Evolutionary conservation across 192 early-diverging fungal species (phyloP).

Genomic region (Geranomyces variabilis): DNA sequence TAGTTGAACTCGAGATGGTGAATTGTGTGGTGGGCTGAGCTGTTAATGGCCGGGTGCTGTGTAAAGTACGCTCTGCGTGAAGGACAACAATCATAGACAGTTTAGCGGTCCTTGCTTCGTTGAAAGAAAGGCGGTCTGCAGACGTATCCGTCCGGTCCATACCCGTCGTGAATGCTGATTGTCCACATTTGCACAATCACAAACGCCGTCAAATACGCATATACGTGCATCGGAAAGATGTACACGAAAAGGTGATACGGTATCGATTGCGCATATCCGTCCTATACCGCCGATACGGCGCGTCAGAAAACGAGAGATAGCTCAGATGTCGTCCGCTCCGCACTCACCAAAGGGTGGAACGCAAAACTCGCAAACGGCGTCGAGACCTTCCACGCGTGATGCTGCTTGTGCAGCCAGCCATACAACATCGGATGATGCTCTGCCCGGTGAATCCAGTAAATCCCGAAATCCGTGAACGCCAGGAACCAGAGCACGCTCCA

Average conservation of each 20-base stretch:
- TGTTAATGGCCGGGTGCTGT: slow-evolving; percentile 73
- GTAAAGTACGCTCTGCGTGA: slow-evolving; percentile 73
- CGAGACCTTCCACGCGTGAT: slow-evolving; percentile 90
- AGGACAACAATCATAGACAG: too few relatives aligned
- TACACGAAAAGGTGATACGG: slow-evolving; percentile 96
- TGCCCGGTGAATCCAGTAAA: slow-evolving; percentile 96
- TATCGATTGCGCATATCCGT: slow-evolving; percentile 92
- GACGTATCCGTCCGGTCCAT: slow-evolving; percentile 28
- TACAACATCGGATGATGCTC: slow-evolving; percentile 91
- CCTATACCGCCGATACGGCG: too few relatives aligned
- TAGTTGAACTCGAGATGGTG: slow-evolving; percentile 99
- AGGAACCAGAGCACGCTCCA: slow-evolving; percentile 75
- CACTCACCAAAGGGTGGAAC: slow-evolving; percentile 80
- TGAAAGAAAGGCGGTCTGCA: too few relatives aligned
- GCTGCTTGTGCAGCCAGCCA: slow-evolving; percentile 84
- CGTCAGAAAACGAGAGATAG: background rate
- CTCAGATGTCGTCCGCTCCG: background rate
- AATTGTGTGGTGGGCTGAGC: slow-evolving; percentile 94
- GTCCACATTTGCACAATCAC: slow-evolving; percentile 93
- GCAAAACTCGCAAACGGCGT: slow-evolving; percentile 95
- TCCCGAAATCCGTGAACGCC: slow-evolving; percentile 89
- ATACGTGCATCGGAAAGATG: slow-evolving; percentile 89
- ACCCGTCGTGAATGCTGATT: slow-evolving; percentile 92
- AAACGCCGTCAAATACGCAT: slow-evolving; percentile 85
- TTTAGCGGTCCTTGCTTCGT: too few relatives aligned